Evolutionary conservation across 202 grass and related monocot species (phyloP), one percentile per base, ranked within the genome.

Genomic region (Panicum virgatum): DNA sequence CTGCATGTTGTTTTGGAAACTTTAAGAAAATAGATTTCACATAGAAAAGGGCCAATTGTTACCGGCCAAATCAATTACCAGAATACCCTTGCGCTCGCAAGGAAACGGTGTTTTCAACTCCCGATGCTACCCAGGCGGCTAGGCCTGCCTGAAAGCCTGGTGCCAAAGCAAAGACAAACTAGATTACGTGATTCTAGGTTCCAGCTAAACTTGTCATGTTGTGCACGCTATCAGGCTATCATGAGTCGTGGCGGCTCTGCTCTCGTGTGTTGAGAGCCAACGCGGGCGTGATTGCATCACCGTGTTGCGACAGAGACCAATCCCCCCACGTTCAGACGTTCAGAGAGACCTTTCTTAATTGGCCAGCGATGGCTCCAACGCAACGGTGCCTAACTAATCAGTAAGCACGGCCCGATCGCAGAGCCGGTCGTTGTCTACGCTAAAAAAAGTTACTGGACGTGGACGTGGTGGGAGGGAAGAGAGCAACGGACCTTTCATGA

Each of bases 401-500:
- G 37, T 25, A 30, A 15, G 12, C 18, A 38, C 32, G 32, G 32
- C 32, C 32, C 32, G n/a, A n/a, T n/a, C n/a, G n/a, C n/a, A n/a
- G n/a, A n/a, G n/a, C n/a, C n/a, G 32, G 32, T 34, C 32, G 32
- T 34, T 34, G 4, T 34, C 32, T 34, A 34, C 3, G 4, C 53
- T 18, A 68, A 77, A 85, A 60, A n/a, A n/a, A n/a, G n/a, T n/a
- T 38, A 66, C 0, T 18, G 19, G 9, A 11, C 1, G 44, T 50
- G n/a, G n/a, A n/a, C n/a, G n/a, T n/a, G n/a, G n/a, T n/a, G 44
- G 7, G 9, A 16, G 47, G 50, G 36, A 32, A 13, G 45, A 15
- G 38, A 62, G 15, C 25, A 30, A 45, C 6, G 10, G 62, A 94
- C 95, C 95, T 93, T 95, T 98, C 95, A 98, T 98, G 90, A 98